Evolutionary conservation across 2,329 filamentous ascomycete species (phyloP), one percentile per base, ranked within the genome.

Genomic region (Phialophora chinensis): DNA sequence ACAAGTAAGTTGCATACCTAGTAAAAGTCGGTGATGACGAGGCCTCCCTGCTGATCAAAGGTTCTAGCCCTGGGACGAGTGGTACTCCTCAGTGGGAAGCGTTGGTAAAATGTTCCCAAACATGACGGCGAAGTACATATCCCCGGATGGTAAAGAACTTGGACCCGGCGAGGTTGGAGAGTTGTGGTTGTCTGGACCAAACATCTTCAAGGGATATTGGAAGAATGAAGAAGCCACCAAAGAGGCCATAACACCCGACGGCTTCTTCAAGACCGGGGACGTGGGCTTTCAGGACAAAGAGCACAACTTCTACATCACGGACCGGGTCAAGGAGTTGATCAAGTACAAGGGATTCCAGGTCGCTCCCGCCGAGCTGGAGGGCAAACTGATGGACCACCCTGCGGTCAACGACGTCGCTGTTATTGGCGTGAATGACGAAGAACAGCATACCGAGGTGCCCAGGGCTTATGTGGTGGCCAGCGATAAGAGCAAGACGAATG

Each of bases 201-300:
- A 89, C 67, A 77, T 90, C 31, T 89, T 89, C 79, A 81, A 85
- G 72, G 88, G 86, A 35, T 89, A 87, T 71, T 80, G 84, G 71
- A 85, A 87, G 74, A 89, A 89, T 71, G 81, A 83, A 0, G 79
- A 82, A 61, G 86, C 83, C 0, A 89, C 87, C 2, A 80, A 78
- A 25, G 81, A 86, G 35, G 85, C 85, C 11, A 77, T 88, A 44
- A 68, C 65, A 8, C 47, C 65, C 27, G 92, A 96, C 70, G 92
- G 92, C 0, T 97, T 88, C 82, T 97, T 96, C 84, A 93, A 90
- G 78, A 97, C 93, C 0, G 93, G 93, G 1, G 93, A 97, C 74
- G 88, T 97, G 29, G 91, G 92, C 3, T 88, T 91, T 70, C 87
- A 91, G 73, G 91, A 96, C 74, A 84, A 91, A 58, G 57, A 73